phyloP scores from a whole-genome alignment of 805 yeast species.

The Candida schatavii region DNA sequence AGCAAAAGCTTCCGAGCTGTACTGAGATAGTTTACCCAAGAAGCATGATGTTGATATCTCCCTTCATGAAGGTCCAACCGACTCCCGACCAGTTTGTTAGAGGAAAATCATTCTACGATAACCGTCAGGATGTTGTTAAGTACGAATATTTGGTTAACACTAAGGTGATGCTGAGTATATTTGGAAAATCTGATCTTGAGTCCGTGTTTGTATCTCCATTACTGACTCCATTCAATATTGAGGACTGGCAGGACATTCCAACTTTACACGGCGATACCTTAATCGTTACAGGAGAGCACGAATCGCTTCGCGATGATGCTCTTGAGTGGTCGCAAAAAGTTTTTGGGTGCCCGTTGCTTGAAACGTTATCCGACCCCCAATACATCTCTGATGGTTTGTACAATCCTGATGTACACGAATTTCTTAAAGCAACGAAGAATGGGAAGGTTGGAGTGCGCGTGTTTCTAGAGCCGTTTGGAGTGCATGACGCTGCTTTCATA shows the following conservation, averaged over 20 bases:
- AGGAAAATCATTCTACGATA: conserved; percentile 36
- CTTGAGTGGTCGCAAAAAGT: conserved; percentile 32
- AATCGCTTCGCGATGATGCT: conserved; percentile 40
- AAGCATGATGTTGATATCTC: conserved; percentile 28
- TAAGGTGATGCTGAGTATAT: conserved; percentile 3
- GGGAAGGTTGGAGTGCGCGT: conserved; percentile 18
- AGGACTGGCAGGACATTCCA: conserved; percentile 33
- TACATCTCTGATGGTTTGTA: not conserved
- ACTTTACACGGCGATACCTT: conserved; percentile 27
- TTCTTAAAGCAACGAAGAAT: conserved; percentile 12
- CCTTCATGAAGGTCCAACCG: conserved; percentile 36
- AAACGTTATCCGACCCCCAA: not conserved
- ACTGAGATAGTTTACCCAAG: conserved; percentile 21
- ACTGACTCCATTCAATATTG: conserved; percentile 15
- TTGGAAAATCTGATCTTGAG: conserved; percentile 14
- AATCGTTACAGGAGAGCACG: conserved; percentile 39
- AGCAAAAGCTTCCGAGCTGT: conserved; percentile 5
- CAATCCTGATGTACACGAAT: conserved; percentile 18
- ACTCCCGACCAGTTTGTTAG: conserved; percentile 17
- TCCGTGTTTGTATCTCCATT: conserved; percentile 23
- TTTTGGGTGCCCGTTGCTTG: conserved; percentile 13
- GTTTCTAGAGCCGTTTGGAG: conserved; percentile 36
- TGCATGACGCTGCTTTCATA: conserved; percentile 29
- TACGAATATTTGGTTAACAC: conserved; percentile 9
- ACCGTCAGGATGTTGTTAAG: conserved; percentile 19